These are phyloP conservation scores for Triglochin maritima DNA, from an alignment of 106 monocot genomes.

Conservation along the genomic window DNA sequence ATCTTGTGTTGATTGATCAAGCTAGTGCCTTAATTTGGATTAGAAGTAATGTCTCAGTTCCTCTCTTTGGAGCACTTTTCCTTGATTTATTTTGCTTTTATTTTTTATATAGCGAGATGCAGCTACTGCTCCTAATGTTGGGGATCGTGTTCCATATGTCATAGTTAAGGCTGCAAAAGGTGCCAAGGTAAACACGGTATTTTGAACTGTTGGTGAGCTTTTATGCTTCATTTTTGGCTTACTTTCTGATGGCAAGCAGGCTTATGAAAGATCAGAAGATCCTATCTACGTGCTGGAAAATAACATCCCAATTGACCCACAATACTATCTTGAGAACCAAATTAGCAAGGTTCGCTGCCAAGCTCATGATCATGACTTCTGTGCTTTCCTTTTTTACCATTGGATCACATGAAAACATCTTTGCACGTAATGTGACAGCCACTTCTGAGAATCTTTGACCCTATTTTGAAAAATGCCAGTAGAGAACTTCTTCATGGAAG, in stretches of 20 bases:
- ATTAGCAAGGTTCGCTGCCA: conserved; percentile 68
- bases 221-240: conserved; percentile 1
- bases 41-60: no score
- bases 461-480: conserved; percentile 94
- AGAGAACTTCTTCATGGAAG: conserved; percentile 94
- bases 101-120: conserved; percentile 70
- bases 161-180: conserved; percentile 98
- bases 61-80: neutral
- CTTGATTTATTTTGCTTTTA: neutral
- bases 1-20: no score
- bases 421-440: conserved; percentile 40
- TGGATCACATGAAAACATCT: neutral
- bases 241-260: conserved; percentile 30
- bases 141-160: conserved; percentile 99
- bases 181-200: conserved; percentile 59
- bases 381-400: no score
- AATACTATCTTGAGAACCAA: conserved; percentile 98
- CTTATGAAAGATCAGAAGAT: conserved; percentile 98
- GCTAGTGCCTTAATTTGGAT: no score
- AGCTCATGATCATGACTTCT: neutral
- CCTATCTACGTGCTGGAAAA: conserved; percentile 97
- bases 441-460: conserved; percentile 96
- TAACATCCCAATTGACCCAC: conserved; percentile 94
- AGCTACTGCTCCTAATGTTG: conserved; percentile 97
- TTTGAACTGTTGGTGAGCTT: neutral